Base-by-base conservation (phyloP, 1,139 yeast genomes). In the Suhomyces yuchorum region DNA sequence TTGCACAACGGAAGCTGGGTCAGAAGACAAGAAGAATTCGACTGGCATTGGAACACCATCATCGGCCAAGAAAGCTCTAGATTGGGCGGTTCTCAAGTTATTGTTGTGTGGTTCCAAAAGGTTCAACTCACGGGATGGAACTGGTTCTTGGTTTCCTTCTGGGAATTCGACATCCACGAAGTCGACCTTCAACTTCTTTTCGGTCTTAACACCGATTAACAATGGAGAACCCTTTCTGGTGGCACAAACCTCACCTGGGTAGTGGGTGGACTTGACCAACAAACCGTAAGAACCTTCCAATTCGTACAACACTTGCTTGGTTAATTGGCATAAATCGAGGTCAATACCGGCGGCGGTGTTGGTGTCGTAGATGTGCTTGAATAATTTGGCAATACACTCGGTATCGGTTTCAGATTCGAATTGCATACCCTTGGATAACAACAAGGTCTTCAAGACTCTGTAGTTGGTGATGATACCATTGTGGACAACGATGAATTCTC, bases 81-180 rank as follows among this genome's bases (percentile, higher is more conserved):
- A 87, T 71, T 90, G 96, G 17, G 96, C 88, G 57, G 90, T 90
- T 73, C 96, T 84, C 67, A 90, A 78, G 63, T 73, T 75, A 38
- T 76, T 69, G 40, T 76, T 69, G 46, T 81, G 80, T 51, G 76
- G 71, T 40, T 74, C 75, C 60, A 69, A 61, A 51, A 68, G 66
- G 33, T 68, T 73, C 54, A 62, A 61, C 47, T 63, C 66, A 23
- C 53, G 46, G 46, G 47, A 43, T 34, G 35, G 41, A 40, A 36
- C 23, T 6, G 51, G 50, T 40, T 50, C 52, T 20, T 49, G 40
- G 46, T 51, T 50, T 42, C 46, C 45, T 44, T 87, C 95, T 44
- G 95, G 93, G 76, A 93, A 93, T 72, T 95, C 99, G 51, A 95
- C 97, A 67, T 95, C 99, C 50, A 95, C 99, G 67, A 95, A 92